Evolutionary conservation across 2,329 filamentous ascomycete species (phyloP).

Genomic region (Microdochium nivale): DNA sequence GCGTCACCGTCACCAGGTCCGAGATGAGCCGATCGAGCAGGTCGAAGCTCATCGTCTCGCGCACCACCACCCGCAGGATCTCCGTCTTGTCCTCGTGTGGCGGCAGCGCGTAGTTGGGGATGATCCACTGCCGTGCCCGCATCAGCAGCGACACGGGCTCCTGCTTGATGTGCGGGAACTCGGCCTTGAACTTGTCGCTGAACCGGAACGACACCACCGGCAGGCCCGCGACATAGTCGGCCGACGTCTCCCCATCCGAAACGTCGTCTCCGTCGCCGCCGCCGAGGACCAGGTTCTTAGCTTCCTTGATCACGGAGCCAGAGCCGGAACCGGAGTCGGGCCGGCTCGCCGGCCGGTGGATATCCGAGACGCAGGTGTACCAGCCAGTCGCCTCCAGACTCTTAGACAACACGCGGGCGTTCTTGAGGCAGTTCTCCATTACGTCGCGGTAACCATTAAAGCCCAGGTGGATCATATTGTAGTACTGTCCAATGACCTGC

Average conservation of each 20-base stretch:
- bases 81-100: conserved; percentile 52
- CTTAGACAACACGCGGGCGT: conserved; percentile 55
- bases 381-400: conserved; percentile 56
- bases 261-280: conserved; percentile 8
- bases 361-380: conserved; percentile 57
- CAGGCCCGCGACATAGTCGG: conserved; percentile 54
- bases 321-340: conserved; percentile 25
- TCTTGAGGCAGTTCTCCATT: conserved; percentile 59
- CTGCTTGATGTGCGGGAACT: conserved; percentile 57
- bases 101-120: conserved; percentile 62
- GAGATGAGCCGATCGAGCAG: conserved; percentile 53
- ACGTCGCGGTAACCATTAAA: conserved; percentile 54
- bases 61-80: conserved; percentile 58
- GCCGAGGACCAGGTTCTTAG: conserved; percentile 29
- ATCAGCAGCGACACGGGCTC: conserved; percentile 53
- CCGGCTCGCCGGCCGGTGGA: conserved; percentile 44
- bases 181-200: conserved; percentile 48
- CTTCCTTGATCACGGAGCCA: conserved; percentile 7
- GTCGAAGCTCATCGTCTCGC: conserved; percentile 62
- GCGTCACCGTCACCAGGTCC: conserved; percentile 52
- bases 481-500: conserved; percentile 65
- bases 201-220: conserved; percentile 62
- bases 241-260: conserved; percentile 44
- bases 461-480: conserved; percentile 63
- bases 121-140: conserved; percentile 60